Percentiles rank a stretch among this genome's conserved stretches.
phyloP scores from a whole-genome alignment of 1,284 basidiomycete genomes.

The Trametes hirsuta region DNA sequence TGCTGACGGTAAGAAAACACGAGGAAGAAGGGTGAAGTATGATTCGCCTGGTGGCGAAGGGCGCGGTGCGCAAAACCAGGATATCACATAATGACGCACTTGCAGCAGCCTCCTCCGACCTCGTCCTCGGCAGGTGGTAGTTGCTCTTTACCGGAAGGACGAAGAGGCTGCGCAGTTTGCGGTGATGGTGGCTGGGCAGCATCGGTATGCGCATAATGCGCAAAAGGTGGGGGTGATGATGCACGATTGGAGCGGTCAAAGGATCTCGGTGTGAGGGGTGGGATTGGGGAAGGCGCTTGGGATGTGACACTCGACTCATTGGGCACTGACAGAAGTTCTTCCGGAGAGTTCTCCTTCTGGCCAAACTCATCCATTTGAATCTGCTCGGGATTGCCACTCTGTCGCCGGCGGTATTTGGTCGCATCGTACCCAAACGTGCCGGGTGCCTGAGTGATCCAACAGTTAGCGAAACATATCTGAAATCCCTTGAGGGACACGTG shows the following conservation, averaged over 20 bases:
- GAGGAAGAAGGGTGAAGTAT: neutral
- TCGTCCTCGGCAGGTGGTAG: conserved; percentile 31
- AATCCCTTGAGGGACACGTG: neutral
- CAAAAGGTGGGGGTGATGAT: conserved; percentile 60
- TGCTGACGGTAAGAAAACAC: neutral
- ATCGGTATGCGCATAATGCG: conserved; percentile 46
- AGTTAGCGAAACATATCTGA: conserved; percentile 5
- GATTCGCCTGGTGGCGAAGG: neutral
- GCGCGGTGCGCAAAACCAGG: conserved; percentile 4
- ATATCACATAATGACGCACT: conserved; percentile 43
- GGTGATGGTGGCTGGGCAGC: conserved; percentile 13
- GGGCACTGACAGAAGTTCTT: conserved; percentile 28
- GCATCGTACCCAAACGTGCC: conserved; percentile 81
- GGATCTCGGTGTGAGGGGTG: conserved; percentile 6
- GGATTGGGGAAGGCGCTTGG: conserved; percentile 9
- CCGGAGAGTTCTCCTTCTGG: conserved; percentile 29
- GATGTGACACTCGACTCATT: conserved; percentile 3
- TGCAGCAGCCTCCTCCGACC: conserved; percentile 38
- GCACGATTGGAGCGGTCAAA: conserved; percentile 34
- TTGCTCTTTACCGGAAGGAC: conserved; percentile 12
- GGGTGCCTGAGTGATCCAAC: conserved; percentile 57
- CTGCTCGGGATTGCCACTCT: conserved; percentile 37
- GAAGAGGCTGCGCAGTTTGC: conserved; percentile 20
- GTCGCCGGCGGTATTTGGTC: conserved; percentile 59
- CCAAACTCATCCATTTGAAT: conserved; percentile 73